A percentile compares a stretch with the other conserved stretches of the same genome.
These are phyloP conservation scores for Pyrenophora teres DNA, from an alignment of 2,329 filamentous ascomycete species.

Conservation along the genomic window DNA sequence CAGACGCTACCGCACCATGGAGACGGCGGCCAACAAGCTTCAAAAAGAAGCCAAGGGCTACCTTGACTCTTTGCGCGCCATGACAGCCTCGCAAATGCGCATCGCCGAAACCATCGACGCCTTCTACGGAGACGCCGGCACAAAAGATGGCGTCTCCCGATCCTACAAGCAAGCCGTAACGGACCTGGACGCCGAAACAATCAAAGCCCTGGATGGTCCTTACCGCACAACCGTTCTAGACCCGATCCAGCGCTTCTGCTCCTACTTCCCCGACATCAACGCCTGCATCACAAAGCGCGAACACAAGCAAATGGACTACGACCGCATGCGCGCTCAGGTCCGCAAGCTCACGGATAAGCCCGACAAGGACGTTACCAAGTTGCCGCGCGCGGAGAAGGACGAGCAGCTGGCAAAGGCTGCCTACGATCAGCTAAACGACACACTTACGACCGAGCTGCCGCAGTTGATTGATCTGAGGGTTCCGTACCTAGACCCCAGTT, in stretches of 20 bases:
- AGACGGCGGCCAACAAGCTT: conserved; percentile 85
- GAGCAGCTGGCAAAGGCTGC: conserved; percentile 89
- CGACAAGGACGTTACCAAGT: conserved; percentile 96
- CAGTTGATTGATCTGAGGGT: conserved; percentile 96
- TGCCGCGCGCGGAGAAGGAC: conserved; percentile 95
- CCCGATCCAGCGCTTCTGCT: conserved; percentile 93
- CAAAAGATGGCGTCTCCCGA: conserved; percentile 90
- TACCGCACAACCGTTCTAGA: conserved; percentile 94
- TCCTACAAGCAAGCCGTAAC: conserved; percentile 99
- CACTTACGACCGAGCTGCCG: conserved; percentile 88
- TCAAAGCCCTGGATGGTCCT: conserved; percentile 95
- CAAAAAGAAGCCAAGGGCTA: conserved; percentile 99
- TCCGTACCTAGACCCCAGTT: conserved; percentile 94
- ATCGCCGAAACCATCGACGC: conserved; percentile 99
- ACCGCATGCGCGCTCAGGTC: conserved; percentile 91
- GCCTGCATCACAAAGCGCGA: conserved; percentile 99
- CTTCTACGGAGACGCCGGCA: conserved; percentile 96
- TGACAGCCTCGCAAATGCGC: conserved; percentile 99
- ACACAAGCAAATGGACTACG: conserved; percentile 98
- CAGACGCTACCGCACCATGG: conserved; percentile 96
- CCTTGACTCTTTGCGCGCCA: conserved; percentile 92
- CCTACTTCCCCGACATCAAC: conserved; percentile 98
- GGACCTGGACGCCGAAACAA: conserved; percentile 95
- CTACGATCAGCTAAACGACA: conserved; percentile 97
- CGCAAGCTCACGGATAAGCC: conserved; percentile 98